Base-by-base conservation (phyloP, 2,329 filamentous ascomycete genomes). In the Ascochyta koolunga region DNA sequence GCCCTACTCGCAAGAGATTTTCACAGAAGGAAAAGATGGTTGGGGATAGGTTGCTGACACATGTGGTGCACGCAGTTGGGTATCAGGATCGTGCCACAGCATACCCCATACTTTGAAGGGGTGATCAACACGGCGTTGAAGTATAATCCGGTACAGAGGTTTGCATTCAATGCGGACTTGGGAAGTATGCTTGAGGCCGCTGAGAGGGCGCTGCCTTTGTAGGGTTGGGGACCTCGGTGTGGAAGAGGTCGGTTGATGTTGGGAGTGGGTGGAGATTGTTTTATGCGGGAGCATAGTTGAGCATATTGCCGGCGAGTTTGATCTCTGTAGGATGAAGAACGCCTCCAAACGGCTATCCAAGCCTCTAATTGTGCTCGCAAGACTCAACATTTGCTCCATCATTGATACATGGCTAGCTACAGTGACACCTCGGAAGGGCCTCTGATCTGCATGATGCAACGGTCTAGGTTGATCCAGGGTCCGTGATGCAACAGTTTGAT, bases 91-190 rank as follows among this genome's bases (percentile, higher is more conserved):
- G 31, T 50, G 24, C 22, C 47, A 7, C 40, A 50, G 24, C 47
- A 50, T 24, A 43, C 47, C 9, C 47, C 47, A 16, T 50, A 50
- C 32, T 50, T 50, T 32, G 47, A 50, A 18, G 47, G 38, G 1
- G 40, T 50, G 6, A 25, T 50, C 32, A 50, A 50, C 18, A 50
- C 39, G 8, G 38, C 18, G 16, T n/a, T 50, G 16, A 50, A 50
- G 32, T 43, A 50, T 18, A 42, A 43, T 16, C 47, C 47, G 9
- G 39, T 38, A 13, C 47, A 50, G 32, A 50, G 47, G n/a, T 50
- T 50, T 24, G 39, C 47, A 16, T 50, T 50, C 32, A 50, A 50
- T 15, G 32, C 47, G 13, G 36, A 32, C 15, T 32, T 50, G 6
- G 47, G 42, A 5, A 43, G 47, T 24, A 50, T 33, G 18, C 32